A percentile compares a stretch with the other conserved stretches of the same genome.
Evolutionary conservation across 2,329 filamentous ascomycete species (phyloP).

Genomic region (Chalaropsis thielavioides): DNA sequence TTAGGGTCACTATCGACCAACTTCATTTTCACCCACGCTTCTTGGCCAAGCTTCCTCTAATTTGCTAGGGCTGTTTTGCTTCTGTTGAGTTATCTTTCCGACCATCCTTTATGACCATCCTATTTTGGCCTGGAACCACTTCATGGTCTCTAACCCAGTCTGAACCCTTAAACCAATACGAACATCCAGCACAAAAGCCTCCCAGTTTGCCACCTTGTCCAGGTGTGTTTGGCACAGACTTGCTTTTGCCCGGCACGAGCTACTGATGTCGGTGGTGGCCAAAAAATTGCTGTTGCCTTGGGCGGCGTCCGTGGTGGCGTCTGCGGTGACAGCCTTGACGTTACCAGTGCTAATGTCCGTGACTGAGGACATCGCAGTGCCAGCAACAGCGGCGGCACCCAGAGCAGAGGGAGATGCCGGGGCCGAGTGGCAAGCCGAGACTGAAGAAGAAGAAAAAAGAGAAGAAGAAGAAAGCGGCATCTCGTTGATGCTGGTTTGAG

Average conservation of each 20-base stretch:
- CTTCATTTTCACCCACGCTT: not conserved
- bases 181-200: constrained; percentile 57
- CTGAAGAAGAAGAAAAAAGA: not conserved
- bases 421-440: not conserved
- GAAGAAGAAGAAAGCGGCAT: not conserved
- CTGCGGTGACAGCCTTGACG: not conserved
- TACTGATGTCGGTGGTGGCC: constrained; percentile 21
- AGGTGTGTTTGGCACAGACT: constrained; percentile 50
- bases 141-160: constrained; percentile 51
- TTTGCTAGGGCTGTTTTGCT: not conserved
- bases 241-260: constrained; percentile 34
- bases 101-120: constrained; percentile 21
- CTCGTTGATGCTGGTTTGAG: constrained; percentile 22
- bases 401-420: constrained; percentile 1
- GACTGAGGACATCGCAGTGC: not conserved
- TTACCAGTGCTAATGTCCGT: not conserved
- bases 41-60: not conserved
- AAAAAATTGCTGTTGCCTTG: not conserved
- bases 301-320: not conserved
- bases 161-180: constrained; percentile 60
- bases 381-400: not conserved
- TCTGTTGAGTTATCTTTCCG: not conserved
- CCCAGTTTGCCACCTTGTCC: constrained; percentile 55
- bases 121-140: constrained; percentile 36
- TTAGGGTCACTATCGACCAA: not conserved